Evolutionary conservation across 2,329 filamentous ascomycete species (phyloP).

Genomic region (Pyrenophora tritici-repentis): DNA sequence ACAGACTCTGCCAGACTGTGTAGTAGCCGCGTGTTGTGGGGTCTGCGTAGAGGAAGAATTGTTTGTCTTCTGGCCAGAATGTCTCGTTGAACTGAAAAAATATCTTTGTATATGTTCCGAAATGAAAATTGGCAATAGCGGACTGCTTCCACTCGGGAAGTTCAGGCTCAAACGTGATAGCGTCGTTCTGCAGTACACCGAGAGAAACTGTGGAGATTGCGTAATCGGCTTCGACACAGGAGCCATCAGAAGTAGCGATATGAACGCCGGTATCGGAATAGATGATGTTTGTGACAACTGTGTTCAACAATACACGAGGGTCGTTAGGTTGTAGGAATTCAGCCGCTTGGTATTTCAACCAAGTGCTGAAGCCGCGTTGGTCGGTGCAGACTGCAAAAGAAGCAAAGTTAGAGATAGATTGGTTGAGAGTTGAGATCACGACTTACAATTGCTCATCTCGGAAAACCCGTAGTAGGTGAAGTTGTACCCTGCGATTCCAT

Average conservation of each 20-base stretch:
- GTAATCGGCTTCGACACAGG: constrained; percentile 63
- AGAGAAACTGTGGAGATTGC: constrained; percentile 71
- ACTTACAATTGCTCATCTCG: constrained; percentile 9
- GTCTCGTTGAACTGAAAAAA: constrained; percentile 71
- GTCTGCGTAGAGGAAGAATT: constrained; percentile 61
- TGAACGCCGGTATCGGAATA: constrained; percentile 61
- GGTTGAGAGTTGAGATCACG: constrained; percentile 48
- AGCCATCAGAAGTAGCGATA: constrained; percentile 59
- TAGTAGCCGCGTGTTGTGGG: constrained; percentile 58
- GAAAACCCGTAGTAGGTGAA: constrained; percentile 35
- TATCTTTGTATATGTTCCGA: constrained; percentile 76
- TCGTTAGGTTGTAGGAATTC: constrained; percentile 64
- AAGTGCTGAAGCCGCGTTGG: constrained; percentile 64
- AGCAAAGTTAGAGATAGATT: constrained; percentile 63
- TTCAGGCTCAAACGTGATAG: constrained; percentile 61
- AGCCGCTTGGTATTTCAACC: constrained; percentile 61
- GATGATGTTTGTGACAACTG: constrained; percentile 59
- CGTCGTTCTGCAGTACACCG: constrained; percentile 68
- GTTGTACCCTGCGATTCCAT: constrained; percentile 62
- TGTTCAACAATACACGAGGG: constrained; percentile 62
- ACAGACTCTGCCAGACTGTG: constrained; percentile 68
- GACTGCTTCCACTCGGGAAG: constrained; percentile 68
- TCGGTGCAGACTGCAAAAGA: constrained; percentile 66
- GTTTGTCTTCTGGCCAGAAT: constrained; percentile 65
- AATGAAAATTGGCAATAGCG: constrained; percentile 67